These are phyloP conservation scores for Aureobasidium sp. DNA, from an alignment of 2,329 filamentous ascomycete species.

Conservation along the genomic window DNA sequence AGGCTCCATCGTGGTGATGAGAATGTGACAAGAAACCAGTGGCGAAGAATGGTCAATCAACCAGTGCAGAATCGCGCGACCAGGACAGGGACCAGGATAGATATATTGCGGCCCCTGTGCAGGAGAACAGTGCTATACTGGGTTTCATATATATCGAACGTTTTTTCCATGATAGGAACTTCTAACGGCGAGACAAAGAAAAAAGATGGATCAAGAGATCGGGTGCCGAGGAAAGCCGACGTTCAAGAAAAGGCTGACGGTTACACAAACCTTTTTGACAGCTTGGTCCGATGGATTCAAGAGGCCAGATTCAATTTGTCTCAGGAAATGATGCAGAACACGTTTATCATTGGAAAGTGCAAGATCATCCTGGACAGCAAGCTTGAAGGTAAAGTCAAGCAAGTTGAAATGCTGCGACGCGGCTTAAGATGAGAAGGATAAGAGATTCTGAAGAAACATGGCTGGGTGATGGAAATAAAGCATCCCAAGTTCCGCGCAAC, in stretches of 20 bases:
- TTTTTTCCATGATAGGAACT: neutral
- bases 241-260: neutral
- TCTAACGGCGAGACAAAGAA: neutral
- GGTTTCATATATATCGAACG: neutral
- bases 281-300: neutral
- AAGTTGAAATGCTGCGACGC: neutral
- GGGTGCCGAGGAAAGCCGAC: neutral
- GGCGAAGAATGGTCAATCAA: neutral
- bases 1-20: neutral
- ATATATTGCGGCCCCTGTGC: neutral
- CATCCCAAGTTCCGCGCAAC: neutral
- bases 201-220: neutral
- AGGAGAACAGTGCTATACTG: neutral
- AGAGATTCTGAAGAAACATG: neutral
- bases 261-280: neutral
- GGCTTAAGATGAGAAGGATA: neutral
- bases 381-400: neutral
- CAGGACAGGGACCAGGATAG: neutral
- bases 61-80: neutral
- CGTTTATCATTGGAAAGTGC: too few species aligned
- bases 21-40: neutral
- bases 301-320: neutral
- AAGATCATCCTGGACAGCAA: too few species aligned
- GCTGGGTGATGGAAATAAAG: neutral
- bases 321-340: neutral